Evolutionary conservation across 2,329 filamentous ascomycete species (phyloP), one percentile per base, ranked within the genome.

Genomic region (Camillea tinctor): DNA sequence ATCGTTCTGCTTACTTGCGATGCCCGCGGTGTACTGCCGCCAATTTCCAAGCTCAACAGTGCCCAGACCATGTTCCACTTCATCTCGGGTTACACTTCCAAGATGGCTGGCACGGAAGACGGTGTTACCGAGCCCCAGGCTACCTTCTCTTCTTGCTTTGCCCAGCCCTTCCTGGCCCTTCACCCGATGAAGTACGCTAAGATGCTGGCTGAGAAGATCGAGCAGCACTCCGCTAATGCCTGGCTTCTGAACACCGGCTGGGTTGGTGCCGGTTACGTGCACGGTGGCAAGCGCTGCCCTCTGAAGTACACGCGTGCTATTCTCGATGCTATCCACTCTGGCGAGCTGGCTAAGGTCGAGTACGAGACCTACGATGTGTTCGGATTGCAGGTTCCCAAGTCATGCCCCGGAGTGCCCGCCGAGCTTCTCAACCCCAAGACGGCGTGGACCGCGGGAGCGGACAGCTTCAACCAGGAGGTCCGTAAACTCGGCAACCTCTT

Each of bases 1-100:
- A 98, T 99, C 80, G 91, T 99, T 75, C 90, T 99, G 70, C 88
- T 99, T 71, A 99, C 95, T 64, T 99, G 95, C 82, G 95, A 99
- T 73, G 95, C 95, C 62, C 92, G 95, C 69, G 95, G 95, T 83
- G 95, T 99, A 54, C 88, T 99, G 59, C 95, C 95, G 59, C 95
- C 95, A 54, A 98, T 99, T 80, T 97, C 93, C 72, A 98, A 98
- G 85, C 90, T 99, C 76, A 88, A 90, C 83, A 87, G 90, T 66
- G 88, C 92, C 72, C 95, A 98, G 83, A 97, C 93, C 78, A 98
- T 99, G 94, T 99, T 98, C 89, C 95, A 99, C 86, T 99, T 99
- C 88, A 99, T 99, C 80, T 96, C 92, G 19, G 95, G 95, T 71
- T 99, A 99, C 86, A 99, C 95, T 66, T 98, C 94, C 75, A 99